These are phyloP conservation scores for Astraeus odoratus DNA, from an alignment of 768 basidiomycete genomes.

Conservation along the genomic window DNA sequence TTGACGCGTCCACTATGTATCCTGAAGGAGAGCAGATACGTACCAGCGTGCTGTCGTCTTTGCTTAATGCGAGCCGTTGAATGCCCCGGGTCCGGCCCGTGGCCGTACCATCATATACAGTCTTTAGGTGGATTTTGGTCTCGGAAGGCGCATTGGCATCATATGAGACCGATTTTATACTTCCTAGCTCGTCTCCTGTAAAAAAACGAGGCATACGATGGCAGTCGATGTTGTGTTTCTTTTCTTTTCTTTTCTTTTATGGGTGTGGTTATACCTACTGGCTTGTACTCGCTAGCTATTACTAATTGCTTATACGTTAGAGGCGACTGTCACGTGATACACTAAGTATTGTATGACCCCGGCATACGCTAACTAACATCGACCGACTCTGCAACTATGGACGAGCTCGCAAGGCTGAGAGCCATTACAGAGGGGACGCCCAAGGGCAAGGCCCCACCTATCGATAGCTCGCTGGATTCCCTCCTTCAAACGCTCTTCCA, in stretches of 20 bases:
- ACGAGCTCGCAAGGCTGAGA: slow-evolving; percentile 76
- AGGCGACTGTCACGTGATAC: no score
- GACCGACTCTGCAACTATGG: slow-evolving; percentile 43
- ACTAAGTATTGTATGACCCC: no score
- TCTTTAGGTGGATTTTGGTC: slow-evolving; percentile 29
- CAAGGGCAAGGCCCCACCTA: slow-evolving; percentile 49
- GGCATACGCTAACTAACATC: no score
- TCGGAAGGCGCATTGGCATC: slow-evolving; percentile 23
- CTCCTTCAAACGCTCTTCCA: slow-evolving; percentile 53
- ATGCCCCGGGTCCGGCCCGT: slow-evolving; percentile 31
- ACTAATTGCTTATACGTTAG: no score
- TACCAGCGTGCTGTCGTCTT: slow-evolving; percentile 33
- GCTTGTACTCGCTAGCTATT: no score
- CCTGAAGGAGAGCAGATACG: slow-evolving; percentile 13
- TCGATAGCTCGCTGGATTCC: slow-evolving; percentile 55
- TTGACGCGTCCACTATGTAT: slow-evolving; percentile 11
- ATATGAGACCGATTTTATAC: slow-evolving; percentile 56
- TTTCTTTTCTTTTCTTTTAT: neutral
- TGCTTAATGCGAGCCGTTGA: slow-evolving; percentile 32
- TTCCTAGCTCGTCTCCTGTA: slow-evolving; percentile 73
- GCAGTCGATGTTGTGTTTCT: no score
- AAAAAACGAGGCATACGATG: slow-evolving; percentile 65
- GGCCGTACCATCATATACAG: slow-evolving; percentile 26
- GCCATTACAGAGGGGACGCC: slow-evolving; percentile 41
- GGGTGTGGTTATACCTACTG: neutral